Evolutionary conservation across 108 stramenopile genomes (phyloP).

Genomic region (Cyclotella cryptica): DNA sequence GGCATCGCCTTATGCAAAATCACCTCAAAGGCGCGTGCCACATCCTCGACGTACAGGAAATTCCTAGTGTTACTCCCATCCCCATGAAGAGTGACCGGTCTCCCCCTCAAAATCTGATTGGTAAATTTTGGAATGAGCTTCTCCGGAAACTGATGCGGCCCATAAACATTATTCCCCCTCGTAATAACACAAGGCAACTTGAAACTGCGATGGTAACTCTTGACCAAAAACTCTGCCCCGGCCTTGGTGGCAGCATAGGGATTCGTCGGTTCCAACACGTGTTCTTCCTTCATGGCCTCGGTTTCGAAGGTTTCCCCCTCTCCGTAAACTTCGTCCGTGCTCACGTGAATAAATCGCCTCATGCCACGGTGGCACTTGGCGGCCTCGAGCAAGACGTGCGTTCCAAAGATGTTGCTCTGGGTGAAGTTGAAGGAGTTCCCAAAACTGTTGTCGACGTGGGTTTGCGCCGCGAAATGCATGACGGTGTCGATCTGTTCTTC

Average conservation of each 20-base stretch:
- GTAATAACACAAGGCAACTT: slow-evolving; percentile 95
- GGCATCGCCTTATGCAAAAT: slow-evolving; percentile 94
- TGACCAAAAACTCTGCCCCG: slow-evolving; percentile 98
- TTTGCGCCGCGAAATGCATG: slow-evolving; percentile 99
- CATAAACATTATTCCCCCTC: slow-evolving; percentile 99
- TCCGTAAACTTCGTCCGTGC: slow-evolving; percentile 99
- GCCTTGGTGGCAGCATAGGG: slow-evolving; percentile 99
- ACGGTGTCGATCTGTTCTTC: slow-evolving; percentile 97
- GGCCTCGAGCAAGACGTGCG: slow-evolving; percentile 97
- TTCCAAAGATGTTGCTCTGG: slow-evolving; percentile 97
- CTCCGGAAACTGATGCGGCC: slow-evolving; percentile 99
- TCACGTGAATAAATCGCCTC: slow-evolving; percentile 96
- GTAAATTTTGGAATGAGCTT: slow-evolving; percentile 99
- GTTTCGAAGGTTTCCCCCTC: slow-evolving; percentile 95
- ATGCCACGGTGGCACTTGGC: slow-evolving; percentile 89
- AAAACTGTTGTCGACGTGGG: slow-evolving; percentile 99
- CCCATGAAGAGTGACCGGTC: slow-evolving; percentile 95
- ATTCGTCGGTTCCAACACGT: slow-evolving; percentile 97
- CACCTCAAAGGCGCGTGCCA: slow-evolving; percentile 95
- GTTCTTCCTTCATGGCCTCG: slow-evolving; percentile 97
- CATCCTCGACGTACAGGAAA: slow-evolving; percentile 97
- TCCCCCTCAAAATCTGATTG: slow-evolving; percentile 93
- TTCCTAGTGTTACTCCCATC: slow-evolving; percentile 97
- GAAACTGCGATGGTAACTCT: slow-evolving; percentile 94
- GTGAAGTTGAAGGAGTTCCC: slow-evolving; percentile 99